Conservation (phyloP, 2,329 filamentous ascomycete genomes). For the Tolypocladium sp. region DNA sequence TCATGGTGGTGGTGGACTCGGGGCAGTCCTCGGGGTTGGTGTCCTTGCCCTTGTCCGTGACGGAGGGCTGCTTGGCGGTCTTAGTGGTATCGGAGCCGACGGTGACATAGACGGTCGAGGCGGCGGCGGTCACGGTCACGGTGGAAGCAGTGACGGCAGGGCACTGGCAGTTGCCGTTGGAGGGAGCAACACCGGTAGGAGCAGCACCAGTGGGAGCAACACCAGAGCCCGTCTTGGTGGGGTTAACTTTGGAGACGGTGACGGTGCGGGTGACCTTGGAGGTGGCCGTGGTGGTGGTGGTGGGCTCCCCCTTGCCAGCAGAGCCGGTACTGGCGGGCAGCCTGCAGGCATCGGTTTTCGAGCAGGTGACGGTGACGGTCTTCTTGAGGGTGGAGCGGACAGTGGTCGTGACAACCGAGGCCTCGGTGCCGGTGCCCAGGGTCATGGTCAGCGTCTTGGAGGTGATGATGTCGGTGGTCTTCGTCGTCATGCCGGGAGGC, state of each 20-base stretch:
- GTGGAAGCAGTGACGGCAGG: conserved; percentile 7
- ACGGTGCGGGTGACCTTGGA: conserved; percentile 25
- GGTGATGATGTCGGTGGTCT: conserved; percentile 18
- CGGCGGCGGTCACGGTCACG: conserved; percentile 19
- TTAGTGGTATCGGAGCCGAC: conserved; percentile 13
- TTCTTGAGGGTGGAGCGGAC: conserved; percentile 32
- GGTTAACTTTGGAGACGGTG: conserved; percentile 13
- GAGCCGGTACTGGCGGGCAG: not conserved
- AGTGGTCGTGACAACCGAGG: conserved; percentile 29
- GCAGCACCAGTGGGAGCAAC: conserved; percentile 2
- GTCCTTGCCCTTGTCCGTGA: conserved; percentile 9
- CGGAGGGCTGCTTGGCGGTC: conserved; percentile 10
- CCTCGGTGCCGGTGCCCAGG: conserved; percentile 19
- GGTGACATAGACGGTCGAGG: conserved; percentile 27
- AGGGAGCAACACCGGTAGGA: conserved; percentile 2
- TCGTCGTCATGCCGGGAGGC: conserved; percentile 10
- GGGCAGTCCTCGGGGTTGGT: conserved; percentile 11
- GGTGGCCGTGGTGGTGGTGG: conserved; percentile 28
- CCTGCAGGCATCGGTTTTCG: conserved; percentile 7
- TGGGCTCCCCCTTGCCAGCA: conserved; percentile 13
- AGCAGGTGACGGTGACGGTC: conserved; percentile 23
- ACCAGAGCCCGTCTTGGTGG: not conserved
- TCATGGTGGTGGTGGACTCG: conserved; percentile 14
- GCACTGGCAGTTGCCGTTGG: conserved; percentile 8
- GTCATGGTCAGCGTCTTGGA: conserved; percentile 25